Conservation (phyloP, 371 early-diverging fungal genomes). For the Nematocida sp. region DNA sequence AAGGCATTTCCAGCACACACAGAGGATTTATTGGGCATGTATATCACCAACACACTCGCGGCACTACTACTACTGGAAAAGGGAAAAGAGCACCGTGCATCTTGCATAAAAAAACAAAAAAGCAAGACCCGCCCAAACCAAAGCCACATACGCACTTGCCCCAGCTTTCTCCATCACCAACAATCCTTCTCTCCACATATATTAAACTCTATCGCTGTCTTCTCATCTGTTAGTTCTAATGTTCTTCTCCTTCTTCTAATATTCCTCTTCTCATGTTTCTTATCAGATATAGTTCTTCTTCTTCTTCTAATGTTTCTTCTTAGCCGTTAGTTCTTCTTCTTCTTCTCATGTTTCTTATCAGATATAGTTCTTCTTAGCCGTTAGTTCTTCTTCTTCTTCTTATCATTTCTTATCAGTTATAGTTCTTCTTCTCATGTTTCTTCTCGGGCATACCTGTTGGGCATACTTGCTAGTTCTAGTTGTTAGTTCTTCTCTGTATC, state of each 20-base stretch:
- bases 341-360: background rate
- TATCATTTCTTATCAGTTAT: background rate
- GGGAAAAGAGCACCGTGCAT: no score
- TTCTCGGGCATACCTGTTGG: background rate
- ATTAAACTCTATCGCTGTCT: background rate
- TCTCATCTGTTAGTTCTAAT: background rate
- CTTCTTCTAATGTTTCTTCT: background rate
- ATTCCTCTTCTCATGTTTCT: background rate
- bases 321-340: background rate
- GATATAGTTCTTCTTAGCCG: background rate
- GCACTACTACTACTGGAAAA: no score
- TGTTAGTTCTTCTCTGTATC: no score
- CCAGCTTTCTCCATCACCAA: background rate
- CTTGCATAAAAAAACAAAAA: no score
- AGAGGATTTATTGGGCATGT: no score
- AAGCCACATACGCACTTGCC: no score
- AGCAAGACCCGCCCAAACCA: no score
- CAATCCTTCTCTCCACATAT: background rate
- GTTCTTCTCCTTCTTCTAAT: background rate
- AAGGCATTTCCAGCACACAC: no score
- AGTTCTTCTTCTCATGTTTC: background rate
- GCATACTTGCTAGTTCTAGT: background rate
- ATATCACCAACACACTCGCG: no score
- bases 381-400: background rate
- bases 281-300: background rate